Percentiles rank a stretch among this genome's conserved stretches.
phyloP scores from a whole-genome alignment of 2,329 filamentous ascomycete species.

The Chrysosporium queenslandicum region DNA sequence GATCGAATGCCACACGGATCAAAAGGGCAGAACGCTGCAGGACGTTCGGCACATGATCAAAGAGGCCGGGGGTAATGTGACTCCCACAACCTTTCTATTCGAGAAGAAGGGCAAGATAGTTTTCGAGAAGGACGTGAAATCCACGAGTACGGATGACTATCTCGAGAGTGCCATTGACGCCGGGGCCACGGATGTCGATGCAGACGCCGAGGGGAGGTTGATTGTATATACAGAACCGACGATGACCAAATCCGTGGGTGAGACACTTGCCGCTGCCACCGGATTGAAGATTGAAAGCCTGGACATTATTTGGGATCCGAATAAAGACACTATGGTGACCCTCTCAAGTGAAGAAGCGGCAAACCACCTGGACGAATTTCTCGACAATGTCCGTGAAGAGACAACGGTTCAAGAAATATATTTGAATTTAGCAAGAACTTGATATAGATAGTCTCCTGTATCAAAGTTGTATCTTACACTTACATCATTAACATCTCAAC shows the following conservation, averaged over 20 bases:
- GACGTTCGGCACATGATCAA: constrained; percentile 65
- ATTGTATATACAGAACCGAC: constrained; percentile 61
- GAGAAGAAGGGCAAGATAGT: constrained; percentile 65
- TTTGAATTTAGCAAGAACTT: constrained; percentile 46
- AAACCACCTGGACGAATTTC: constrained; percentile 49
- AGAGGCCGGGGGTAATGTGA: constrained; percentile 56
- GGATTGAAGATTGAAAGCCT: constrained; percentile 59
- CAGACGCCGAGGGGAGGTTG: constrained; percentile 58
- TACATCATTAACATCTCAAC: background rate
- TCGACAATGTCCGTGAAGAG: constrained; percentile 49
- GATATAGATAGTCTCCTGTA: constrained; percentile 14
- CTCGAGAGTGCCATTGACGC: constrained; percentile 76
- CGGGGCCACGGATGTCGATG: constrained; percentile 51
- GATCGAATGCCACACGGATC: constrained; percentile 78
- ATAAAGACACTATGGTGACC: constrained; percentile 63
- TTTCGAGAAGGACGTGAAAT: constrained; percentile 49
- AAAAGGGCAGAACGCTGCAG: constrained; percentile 60
- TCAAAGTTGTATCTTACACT: constrained; percentile 10
- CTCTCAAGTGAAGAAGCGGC: constrained; percentile 50
- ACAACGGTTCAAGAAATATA: constrained; percentile 70
- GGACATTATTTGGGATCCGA: constrained; percentile 77
- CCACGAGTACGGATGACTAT: constrained; percentile 55
- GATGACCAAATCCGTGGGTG: constrained; percentile 53
- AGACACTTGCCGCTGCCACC: constrained; percentile 53
- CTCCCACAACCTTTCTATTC: constrained; percentile 76